Percentiles rank a stretch among this genome's conserved stretches.
Evolutionary conservation across 106 monocot species (phyloP).

Genomic region (Gastrodia elata): DNA sequence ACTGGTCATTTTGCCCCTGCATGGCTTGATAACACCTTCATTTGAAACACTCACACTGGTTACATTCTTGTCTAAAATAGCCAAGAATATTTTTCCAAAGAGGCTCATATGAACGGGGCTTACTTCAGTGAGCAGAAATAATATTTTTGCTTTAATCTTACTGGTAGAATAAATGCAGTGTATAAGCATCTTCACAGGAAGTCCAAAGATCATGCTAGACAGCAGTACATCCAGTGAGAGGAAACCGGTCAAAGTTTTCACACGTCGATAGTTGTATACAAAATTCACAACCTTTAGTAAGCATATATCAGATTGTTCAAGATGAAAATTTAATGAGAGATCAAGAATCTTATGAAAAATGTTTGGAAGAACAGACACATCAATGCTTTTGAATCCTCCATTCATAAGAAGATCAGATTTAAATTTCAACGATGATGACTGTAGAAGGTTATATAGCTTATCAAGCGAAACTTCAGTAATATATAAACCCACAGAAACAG

Average conservation of each 20-base stretch:
- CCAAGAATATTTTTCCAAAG: conserved; percentile 55
- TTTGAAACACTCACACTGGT: conserved; percentile 20
- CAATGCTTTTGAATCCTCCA: conserved; percentile 11
- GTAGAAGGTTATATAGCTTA: conserved; percentile 25
- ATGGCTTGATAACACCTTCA: conserved; percentile 5
- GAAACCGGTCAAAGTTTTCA: conserved; percentile 9
- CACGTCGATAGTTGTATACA: conserved; percentile 26
- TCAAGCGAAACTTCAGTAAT: conserved; percentile 42
- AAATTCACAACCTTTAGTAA: conserved; percentile 42
- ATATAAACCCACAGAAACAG: conserved; percentile 44
- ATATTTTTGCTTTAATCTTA: conserved; percentile 48
- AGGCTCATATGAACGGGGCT: conserved; percentile 54
- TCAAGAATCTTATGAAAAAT: conserved; percentile 55
- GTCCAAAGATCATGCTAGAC: conserved; percentile 37
- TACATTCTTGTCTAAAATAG: conserved; percentile 26
- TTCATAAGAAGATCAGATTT: conserved; percentile 22
- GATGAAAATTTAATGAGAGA: conserved; percentile 22
- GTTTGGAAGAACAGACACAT: conserved; percentile 25
- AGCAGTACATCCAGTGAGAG: conserved; percentile 42
- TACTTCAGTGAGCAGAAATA: conserved; percentile 47
- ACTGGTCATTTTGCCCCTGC: neutral
- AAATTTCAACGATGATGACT: conserved; percentile 8
- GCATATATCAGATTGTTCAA: conserved; percentile 47
- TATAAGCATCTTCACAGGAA: conserved; percentile 46
- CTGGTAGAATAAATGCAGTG: conserved; percentile 48